Conservation (phyloP, 2,329 filamentous ascomycete genomes). For the Neurospora crassa region DNA sequence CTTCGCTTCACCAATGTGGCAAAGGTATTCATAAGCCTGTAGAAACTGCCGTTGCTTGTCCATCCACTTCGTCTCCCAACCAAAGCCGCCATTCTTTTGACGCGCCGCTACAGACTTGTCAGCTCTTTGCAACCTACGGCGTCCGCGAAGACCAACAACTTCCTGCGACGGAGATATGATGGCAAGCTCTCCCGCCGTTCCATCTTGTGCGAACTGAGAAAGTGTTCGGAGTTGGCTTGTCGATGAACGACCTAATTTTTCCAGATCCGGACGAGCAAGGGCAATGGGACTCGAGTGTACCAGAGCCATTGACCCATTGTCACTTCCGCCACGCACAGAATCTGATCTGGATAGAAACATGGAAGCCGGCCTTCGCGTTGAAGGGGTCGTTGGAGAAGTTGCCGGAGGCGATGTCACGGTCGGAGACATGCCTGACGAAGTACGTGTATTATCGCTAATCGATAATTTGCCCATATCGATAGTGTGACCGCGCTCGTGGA, state of each 20-base stretch:
- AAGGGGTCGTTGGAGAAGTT: slow-evolving; percentile 7
- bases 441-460: slow-evolving; percentile 27
- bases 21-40: slow-evolving; percentile 96
- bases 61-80: slow-evolving; percentile 94
- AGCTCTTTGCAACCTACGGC: slow-evolving; percentile 69
- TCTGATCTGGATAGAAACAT: slow-evolving; percentile 52
- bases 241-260: slow-evolving; percentile 76
- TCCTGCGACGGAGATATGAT: slow-evolving; percentile 72
- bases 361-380: slow-evolving; percentile 35
- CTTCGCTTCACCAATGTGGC: slow-evolving; percentile 96
- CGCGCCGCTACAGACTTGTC: slow-evolving; percentile 41
- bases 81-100: slow-evolving; percentile 42
- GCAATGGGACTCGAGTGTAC: slow-evolving; percentile 32
- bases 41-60: slow-evolving; percentile 95
- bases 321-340: slow-evolving; percentile 32
- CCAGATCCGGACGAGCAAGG: slow-evolving; percentile 62
- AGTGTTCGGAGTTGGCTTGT: slow-evolving; percentile 83
- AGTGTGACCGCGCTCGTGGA: slow-evolving; percentile 49
- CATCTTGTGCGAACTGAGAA: slow-evolving; percentile 70
- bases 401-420: slow-evolving; percentile 21
- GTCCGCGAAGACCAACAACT: slow-evolving; percentile 77
- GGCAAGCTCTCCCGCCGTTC: slow-evolving; percentile 68
- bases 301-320: slow-evolving; percentile 23
- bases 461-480: slow-evolving; percentile 50
- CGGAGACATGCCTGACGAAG: not conserved